A percentile compares a stretch with the other conserved stretches of the same genome.
Conservation (phyloP, 148 eudicot genomes). For the Polygonum maritimum region DNA sequence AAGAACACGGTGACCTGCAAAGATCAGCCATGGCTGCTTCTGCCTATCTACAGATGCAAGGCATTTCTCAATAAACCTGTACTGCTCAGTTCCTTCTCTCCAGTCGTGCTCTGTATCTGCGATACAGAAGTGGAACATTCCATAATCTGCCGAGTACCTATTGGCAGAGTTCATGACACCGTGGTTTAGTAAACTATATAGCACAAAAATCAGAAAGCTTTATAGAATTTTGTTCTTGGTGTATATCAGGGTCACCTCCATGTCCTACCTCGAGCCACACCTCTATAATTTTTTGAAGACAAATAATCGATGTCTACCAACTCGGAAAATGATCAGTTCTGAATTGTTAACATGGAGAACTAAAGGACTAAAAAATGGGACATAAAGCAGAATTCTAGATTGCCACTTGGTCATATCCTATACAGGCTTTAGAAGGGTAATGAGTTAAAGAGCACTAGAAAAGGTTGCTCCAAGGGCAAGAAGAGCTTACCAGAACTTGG, state of each 20-base stretch:
- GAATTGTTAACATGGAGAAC: too few species aligned
- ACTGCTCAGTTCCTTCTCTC: conserved; percentile 87
- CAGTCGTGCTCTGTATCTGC: conserved; percentile 93
- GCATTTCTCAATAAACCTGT: conserved; percentile 74
- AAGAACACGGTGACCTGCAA: conserved; percentile 81
- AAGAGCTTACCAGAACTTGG: conserved; percentile 51
- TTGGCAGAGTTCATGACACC: background rate
- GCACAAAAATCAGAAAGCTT: background rate
- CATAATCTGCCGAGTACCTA: conserved; percentile 90
- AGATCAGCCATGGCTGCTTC: conserved; percentile 93
- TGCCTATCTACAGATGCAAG: conserved; percentile 76
- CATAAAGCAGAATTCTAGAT: too few species aligned
- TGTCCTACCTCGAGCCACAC: background rate
- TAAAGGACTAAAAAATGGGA: too few species aligned
- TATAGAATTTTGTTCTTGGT: background rate
- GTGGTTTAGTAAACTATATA: background rate
- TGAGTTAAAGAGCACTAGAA: too few species aligned
- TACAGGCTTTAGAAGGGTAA: too few species aligned
- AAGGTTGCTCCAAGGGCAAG: too few species aligned
- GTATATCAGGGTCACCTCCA: background rate
- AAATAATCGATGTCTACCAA: background rate
- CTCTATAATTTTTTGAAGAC: too few species aligned
- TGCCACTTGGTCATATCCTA: too few species aligned
- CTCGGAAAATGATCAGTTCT: background rate
- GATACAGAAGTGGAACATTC: conserved; percentile 88